Conservation (phyloP, 192 early-diverging fungal species). For the Chytriomyces sp. region DNA sequence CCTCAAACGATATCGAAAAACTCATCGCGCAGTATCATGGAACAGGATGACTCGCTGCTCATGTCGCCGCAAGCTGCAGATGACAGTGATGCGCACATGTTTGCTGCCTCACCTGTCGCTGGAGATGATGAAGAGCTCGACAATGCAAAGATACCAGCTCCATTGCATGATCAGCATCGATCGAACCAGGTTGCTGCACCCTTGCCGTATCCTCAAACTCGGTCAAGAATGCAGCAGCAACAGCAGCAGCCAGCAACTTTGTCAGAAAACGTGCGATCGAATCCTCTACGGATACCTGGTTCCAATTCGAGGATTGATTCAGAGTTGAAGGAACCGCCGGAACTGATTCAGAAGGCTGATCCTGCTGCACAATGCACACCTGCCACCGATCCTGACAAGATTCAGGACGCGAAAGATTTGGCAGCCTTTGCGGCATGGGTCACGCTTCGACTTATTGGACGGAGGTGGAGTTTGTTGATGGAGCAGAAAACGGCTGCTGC, state of each 20-base stretch:
- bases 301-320: no score
- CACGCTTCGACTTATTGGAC: constrained; percentile 19
- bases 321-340: neutral
- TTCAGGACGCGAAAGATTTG: constrained; percentile 25
- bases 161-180: no score
- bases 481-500: constrained; percentile 5
- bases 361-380: neutral
- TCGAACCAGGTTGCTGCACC: no score
- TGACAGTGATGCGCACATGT: neutral
- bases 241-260: no score
- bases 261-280: no score
- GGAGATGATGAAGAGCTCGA: neutral
- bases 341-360: constrained; percentile 4
- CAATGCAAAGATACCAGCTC: neutral
- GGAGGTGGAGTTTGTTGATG: constrained; percentile 16
- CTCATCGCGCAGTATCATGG: neutral
- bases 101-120: neutral
- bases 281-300: no score
- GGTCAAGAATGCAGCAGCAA: no score
- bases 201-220: no score
- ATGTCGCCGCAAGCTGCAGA: neutral
- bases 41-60: neutral
- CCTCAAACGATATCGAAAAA: neutral
- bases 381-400: neutral
- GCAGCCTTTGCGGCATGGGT: constrained; percentile 30